Evolutionary conservation across 208 protist genomes (phyloP).

Genomic region (Acanthamoeba triangularis): DNA sequence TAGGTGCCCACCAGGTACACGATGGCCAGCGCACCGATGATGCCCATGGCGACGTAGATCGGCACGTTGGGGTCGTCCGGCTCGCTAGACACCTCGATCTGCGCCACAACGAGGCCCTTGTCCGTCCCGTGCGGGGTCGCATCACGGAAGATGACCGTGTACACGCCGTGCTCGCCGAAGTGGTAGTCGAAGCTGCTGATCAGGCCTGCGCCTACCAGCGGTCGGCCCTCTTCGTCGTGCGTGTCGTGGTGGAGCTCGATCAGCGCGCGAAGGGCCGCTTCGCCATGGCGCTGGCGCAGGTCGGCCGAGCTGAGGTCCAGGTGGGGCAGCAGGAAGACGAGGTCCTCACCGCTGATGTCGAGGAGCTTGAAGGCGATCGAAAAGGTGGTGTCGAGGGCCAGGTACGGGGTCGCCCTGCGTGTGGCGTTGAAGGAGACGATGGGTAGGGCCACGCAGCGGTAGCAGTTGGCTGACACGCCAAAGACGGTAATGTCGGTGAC

Average conservation of each 20-base stretch:
- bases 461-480: slow-evolving; percentile 12
- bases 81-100: neutral
- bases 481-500: slow-evolving; percentile 1
- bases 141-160: slow-evolving; percentile 5
- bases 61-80: slow-evolving; percentile 5
- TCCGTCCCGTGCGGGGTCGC: neutral
- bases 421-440: slow-evolving; percentile 11
- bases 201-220: neutral
- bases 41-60: slow-evolving; percentile 14
- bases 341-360: neutral
- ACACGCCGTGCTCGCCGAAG: slow-evolving; percentile 27
- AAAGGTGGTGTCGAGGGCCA: slow-evolving; percentile 23
- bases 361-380: neutral
- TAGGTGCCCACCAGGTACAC: neutral
- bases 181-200: neutral
- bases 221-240: slow-evolving; percentile 1
- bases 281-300: neutral
- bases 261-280: neutral
- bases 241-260: slow-evolving; percentile 28
- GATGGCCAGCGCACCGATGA: slow-evolving; percentile 6
- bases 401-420: neutral
- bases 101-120: neutral
- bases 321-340: neutral
- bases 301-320: neutral
- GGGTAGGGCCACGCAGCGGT: neutral